A percentile compares a stretch with the other conserved stretches of the same genome.
Evolutionary conservation across 371 early-diverging fungal genomes (phyloP).

Genomic region (Apophysomyces elegans): DNA sequence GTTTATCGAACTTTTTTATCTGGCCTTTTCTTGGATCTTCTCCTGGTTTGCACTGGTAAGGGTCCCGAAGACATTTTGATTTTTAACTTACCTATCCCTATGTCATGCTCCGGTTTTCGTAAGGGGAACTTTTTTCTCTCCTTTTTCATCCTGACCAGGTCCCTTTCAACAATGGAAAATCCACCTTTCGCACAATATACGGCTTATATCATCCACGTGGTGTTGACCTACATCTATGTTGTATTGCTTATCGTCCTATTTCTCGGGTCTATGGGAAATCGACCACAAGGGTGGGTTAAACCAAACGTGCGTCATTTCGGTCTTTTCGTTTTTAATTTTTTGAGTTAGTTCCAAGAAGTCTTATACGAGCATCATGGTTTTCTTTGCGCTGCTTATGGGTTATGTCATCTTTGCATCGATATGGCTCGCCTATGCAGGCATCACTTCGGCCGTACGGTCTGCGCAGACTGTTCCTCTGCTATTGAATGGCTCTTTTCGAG

Average conservation of each 20-base stretch:
- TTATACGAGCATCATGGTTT: constrained; percentile 54
- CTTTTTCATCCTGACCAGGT: constrained; percentile 72
- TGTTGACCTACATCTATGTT: constrained; percentile 62
- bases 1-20: constrained; percentile 69
- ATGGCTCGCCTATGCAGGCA: constrained; percentile 42
- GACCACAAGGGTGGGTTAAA: constrained; percentile 69
- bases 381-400: constrained; percentile 57
- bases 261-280: constrained; percentile 77
- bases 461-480: constrained; percentile 22
- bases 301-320: neutral
- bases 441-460: constrained; percentile 20
- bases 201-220: constrained; percentile 36
- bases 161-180: constrained; percentile 30
- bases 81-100: too few relatives aligned
- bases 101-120: neutral
- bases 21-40: constrained; percentile 64
- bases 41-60: constrained; percentile 70
- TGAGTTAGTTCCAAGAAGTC: constrained; percentile 33
- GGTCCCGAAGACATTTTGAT: too few relatives aligned
- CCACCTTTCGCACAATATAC: constrained; percentile 39
- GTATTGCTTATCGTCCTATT: constrained; percentile 58
- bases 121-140: constrained; percentile 80
- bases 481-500: constrained; percentile 69
- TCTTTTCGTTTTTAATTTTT: neutral
- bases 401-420: constrained; percentile 60